These are phyloP conservation scores for Chaetomium strumarium DNA, from an alignment of 2,329 filamentous ascomycete genomes.

Conservation along the genomic window DNA sequence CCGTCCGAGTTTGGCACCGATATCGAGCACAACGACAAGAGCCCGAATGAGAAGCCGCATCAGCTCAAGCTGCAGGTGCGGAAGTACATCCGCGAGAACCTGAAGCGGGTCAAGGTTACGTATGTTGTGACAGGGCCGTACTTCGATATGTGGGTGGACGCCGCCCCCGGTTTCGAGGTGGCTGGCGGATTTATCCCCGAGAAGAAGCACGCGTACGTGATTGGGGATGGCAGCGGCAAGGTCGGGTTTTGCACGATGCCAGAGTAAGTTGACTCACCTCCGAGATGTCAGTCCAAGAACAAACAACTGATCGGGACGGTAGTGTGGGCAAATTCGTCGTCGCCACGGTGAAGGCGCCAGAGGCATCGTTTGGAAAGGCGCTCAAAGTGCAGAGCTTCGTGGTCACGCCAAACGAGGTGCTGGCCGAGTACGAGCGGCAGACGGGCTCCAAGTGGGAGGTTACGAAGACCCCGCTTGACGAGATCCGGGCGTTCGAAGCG, in stretches of 20 bases:
- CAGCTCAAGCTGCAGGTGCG: conserved; percentile 66
- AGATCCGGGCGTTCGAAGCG: conserved; percentile 51
- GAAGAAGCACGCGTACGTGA: conserved; percentile 51
- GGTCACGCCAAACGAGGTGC: conserved; percentile 54
- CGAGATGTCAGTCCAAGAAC: not conserved
- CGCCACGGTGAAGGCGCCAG: conserved; percentile 53
- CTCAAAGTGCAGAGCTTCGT: conserved; percentile 69
- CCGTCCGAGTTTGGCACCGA: conserved; percentile 64
- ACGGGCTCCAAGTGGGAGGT: conserved; percentile 53
- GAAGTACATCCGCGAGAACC: conserved; percentile 48
- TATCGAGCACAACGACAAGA: conserved; percentile 52
- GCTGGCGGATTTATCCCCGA: conserved; percentile 55
- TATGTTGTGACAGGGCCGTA: conserved; percentile 68
- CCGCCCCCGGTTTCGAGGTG: conserved; percentile 33
- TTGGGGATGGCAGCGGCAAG: conserved; percentile 55
- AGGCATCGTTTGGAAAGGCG: conserved; percentile 46
- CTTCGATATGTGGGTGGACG: conserved; percentile 53
- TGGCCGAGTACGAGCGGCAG: conserved; percentile 63
- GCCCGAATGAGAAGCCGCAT: conserved; percentile 58
- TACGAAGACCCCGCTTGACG: conserved; percentile 45
- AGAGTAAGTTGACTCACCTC: conserved; percentile 47
- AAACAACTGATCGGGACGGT: conserved; percentile 2
- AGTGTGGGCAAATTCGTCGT: conserved; percentile 63
- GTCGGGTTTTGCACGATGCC: conserved; percentile 66
- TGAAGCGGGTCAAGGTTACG: conserved; percentile 52